Base-by-base conservation (phyloP, 164 flowering plant species). In the Vitis riparia region DNA sequence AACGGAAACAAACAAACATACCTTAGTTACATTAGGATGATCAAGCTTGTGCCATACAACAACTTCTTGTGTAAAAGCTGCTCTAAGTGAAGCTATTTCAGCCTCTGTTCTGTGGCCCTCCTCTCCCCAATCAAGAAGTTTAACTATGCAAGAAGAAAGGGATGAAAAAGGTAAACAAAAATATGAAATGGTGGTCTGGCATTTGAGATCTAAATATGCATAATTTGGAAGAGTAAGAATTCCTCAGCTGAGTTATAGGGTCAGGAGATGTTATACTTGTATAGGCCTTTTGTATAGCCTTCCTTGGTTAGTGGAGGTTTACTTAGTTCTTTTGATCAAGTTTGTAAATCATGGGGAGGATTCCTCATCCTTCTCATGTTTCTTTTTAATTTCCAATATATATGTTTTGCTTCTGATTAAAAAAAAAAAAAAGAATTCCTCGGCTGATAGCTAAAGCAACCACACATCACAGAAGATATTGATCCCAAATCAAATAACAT, bases 21-120 rank as follows among this genome's bases (percentile, higher is more conserved):
- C 89, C 84, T 84, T 86, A 1, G 89, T 86, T 2, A 86, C 89
- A 75, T 86, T 86, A 55, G 89, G 89, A 73, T 86, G 89, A 16
- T 86, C 86, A 57, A 86, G 86, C 81, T 84, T 84, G 74, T 84
- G 84, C 89, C 89, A 86, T 3, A 86, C 89, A 55, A 79, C 80
- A 70, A 86, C 88, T 79, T 86, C 89, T 76, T 86, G 88, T 0
- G 85, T 79, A 69, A 86, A 86, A 68, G 88, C 80, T 51, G 89
- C 83, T 76, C 85, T 74, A 23, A 84, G 77, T 1, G 85, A 78
- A 53, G 85, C 82, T 17, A 84, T 75, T 75, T 86, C 89, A 62
- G 86, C 88, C 9, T 81, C 85, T 57, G 85, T 79, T 48, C 88
- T 75, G 56, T 82, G 85, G 9, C 87, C 84, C 75, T 86, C 89